phyloP scores from a whole-genome alignment of 2,329 filamentous ascomycete genomes.

The Cercospora janseana region DNA sequence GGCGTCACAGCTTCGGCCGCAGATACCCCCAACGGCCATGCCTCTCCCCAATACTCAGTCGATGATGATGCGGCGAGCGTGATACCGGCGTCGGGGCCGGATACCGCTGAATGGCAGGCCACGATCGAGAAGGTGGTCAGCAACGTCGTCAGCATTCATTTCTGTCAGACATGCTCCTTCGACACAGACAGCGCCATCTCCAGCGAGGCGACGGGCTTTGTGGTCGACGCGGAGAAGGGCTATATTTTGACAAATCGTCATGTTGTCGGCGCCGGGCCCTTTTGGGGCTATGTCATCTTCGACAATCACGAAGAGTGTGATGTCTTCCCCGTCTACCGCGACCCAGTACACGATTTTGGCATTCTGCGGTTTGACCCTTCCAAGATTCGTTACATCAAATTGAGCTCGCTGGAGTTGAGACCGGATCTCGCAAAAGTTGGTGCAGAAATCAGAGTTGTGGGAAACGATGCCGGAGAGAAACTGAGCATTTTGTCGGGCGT shows the following conservation, averaged over 20 bases:
- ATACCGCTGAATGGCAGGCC: constrained; percentile 87
- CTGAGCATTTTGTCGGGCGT: constrained; percentile 96
- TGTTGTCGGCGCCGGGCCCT: constrained; percentile 91
- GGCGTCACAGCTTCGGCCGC: constrained; percentile 33
- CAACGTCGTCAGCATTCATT: constrained; percentile 97
- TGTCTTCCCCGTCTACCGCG: constrained; percentile 92
- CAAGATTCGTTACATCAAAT: constrained; percentile 94
- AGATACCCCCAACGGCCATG: constrained; percentile 38
- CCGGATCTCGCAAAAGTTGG: constrained; percentile 87
- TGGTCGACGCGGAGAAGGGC: constrained; percentile 90
- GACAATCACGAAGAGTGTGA: constrained; percentile 98
- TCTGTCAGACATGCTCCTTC: constrained; percentile 96
- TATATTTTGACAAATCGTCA: constrained; percentile 64
- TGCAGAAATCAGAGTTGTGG: constrained; percentile 91
- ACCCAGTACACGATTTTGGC: constrained; percentile 97
- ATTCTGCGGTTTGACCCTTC: constrained; percentile 95
- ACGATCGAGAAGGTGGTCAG: constrained; percentile 92
- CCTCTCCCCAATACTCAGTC: constrained; percentile 45
- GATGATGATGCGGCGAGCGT: constrained; percentile 43
- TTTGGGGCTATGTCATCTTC: constrained; percentile 97
- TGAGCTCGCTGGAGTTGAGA: constrained; percentile 73
- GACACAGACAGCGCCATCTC: constrained; percentile 93
- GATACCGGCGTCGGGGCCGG: constrained; percentile 51
- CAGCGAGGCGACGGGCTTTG: constrained; percentile 95
- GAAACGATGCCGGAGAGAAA: constrained; percentile 98